Conservation (phyloP, 371 early-diverging fungal species). For the Actinomortierella wolfii region DNA sequence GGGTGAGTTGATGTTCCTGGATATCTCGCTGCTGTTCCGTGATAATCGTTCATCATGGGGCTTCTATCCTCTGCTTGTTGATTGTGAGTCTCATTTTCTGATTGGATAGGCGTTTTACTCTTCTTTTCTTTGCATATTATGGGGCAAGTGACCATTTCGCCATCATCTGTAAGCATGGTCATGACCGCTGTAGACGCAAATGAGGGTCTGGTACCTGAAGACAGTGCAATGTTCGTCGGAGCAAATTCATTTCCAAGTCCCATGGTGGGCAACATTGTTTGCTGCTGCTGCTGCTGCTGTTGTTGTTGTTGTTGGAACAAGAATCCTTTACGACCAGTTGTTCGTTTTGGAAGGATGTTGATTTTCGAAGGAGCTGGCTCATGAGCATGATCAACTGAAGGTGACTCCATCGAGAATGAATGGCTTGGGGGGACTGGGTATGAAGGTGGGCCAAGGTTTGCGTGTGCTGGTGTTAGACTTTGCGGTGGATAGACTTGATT, state of each 20-base stretch:
- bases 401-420: not conserved
- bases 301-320: constrained; percentile 29
- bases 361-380: constrained; percentile 9
- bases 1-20: not conserved
- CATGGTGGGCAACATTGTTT: not conserved
- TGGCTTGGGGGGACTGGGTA: not conserved
- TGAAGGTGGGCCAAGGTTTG: not conserved
- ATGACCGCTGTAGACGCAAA: constrained; percentile 30
- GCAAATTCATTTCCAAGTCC: not conserved
- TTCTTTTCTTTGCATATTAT: not conserved
- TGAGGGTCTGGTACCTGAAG: constrained; percentile 13
- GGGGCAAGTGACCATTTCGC: constrained; percentile 19
- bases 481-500: not conserved
- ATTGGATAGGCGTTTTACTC: not conserved
- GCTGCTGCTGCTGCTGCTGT: constrained; percentile 14
- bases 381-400: not conserved
- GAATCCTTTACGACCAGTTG: constrained; percentile 31
- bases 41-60: no score
- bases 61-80: no score
- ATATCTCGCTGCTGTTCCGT: no score
- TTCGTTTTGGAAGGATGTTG: constrained; percentile 28
- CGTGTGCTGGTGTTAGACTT: not conserved
- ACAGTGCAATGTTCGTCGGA: constrained; percentile 9
- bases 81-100: not conserved
- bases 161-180: constrained; percentile 4